Conservation (phyloP, 192 early-diverging fungal species). For the Backusella tarrabulga region DNA sequence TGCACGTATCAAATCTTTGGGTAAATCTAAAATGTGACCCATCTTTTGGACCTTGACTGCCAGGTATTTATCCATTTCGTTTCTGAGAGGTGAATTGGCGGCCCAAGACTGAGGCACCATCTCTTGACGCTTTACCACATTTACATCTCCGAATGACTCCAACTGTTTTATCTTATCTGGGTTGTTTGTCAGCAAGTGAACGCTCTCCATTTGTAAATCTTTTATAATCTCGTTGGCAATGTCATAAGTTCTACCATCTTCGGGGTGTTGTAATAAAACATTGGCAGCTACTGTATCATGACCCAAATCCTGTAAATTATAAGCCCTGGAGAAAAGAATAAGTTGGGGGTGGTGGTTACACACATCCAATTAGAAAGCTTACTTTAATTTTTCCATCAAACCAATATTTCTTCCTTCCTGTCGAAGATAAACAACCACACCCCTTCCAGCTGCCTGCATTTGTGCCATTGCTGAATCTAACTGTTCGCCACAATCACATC, state of each 20-base stretch:
- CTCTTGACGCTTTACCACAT: conserved; percentile 77
- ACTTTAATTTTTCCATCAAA: conserved; percentile 88
- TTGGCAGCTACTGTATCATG: conserved; percentile 95
- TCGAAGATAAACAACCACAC: conserved; percentile 91
- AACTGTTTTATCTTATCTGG: conserved; percentile 90
- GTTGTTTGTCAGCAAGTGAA: conserved; percentile 94
- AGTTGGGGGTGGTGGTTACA: not conserved
- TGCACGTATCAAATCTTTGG: conserved; percentile 22
- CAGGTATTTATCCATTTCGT: conserved; percentile 82
- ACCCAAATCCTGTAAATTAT: conserved; percentile 95
- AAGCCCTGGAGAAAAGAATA: conserved; percentile 61
- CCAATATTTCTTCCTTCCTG: conserved; percentile 98
- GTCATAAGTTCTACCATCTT: conserved; percentile 89
- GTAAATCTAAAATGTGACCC: conserved; percentile 85
- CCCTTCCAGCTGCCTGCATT: conserved; percentile 80
- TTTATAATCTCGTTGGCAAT: conserved; percentile 85
- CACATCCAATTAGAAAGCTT: conserved; percentile 13
- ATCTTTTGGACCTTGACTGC: conserved; percentile 88
- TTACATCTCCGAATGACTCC: conserved; percentile 61
- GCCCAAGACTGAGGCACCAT: conserved; percentile 91
- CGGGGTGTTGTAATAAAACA: conserved; percentile 82
- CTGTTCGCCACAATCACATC: conserved; percentile 97
- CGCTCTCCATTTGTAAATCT: conserved; percentile 65
- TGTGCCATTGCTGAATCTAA: conserved; percentile 87
- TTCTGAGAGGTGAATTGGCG: conserved; percentile 15